Conservation (phyloP, 331 rosid species). For the Pyracantha coccinea region DNA sequence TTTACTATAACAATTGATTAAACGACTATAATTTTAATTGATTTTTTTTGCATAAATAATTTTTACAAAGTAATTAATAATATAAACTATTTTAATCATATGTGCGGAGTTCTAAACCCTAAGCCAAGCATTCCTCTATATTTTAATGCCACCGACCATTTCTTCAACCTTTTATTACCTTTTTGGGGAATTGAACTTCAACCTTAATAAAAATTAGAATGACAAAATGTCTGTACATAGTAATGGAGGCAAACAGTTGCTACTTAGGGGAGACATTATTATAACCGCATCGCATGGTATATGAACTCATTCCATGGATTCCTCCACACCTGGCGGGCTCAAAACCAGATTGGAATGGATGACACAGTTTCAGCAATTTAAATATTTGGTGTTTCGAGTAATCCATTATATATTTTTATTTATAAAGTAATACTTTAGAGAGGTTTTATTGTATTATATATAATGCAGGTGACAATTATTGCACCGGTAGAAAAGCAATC, state of each 20-base stretch:
- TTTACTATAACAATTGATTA: no score
- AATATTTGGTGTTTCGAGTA: background rate
- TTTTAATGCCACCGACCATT: background rate
- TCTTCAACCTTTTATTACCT: background rate
- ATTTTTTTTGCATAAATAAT: no score
- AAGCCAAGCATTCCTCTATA: no score
- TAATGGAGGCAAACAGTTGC: background rate
- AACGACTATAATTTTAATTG: no score
- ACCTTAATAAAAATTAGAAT: background rate
- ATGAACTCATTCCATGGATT: slow-evolving; percentile 1
- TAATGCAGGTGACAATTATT: no score
- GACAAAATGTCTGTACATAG: background rate
- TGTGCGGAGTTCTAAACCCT: no score
- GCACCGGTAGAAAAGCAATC: no score
- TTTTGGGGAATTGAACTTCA: background rate
- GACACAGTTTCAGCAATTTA: background rate
- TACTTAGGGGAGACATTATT: background rate
- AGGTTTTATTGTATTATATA: no score
- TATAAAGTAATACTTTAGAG: no score
- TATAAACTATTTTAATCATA: no score
- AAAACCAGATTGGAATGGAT: background rate
- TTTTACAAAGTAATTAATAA: no score
- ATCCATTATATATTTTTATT: background rate
- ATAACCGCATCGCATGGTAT: background rate
- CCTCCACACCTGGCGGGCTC: slow-evolving; percentile 9